Evolutionary conservation across 2,329 filamentous ascomycete species (phyloP).

Genomic region (Colletotrichum cuscutae): DNA sequence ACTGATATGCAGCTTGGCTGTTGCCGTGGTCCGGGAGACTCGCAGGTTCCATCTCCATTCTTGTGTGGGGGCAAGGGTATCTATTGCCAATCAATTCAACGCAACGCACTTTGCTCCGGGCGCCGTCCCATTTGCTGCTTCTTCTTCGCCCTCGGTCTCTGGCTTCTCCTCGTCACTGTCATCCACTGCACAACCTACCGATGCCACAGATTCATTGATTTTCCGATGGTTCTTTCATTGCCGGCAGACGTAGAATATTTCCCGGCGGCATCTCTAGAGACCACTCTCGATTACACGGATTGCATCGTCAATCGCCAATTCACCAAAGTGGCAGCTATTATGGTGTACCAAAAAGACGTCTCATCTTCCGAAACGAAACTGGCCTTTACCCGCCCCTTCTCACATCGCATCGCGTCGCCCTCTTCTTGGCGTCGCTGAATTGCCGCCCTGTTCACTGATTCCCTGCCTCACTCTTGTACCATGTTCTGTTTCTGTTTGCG

Average conservation of each 20-base stretch:
- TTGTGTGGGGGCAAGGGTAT: constrained; percentile 20
- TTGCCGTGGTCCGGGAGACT: constrained; percentile 29
- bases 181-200: not conserved
- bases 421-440: constrained; percentile 19
- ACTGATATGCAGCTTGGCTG: constrained; percentile 20
- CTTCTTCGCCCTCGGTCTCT: not conserved
- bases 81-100: constrained; percentile 31
- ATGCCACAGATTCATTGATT: not conserved
- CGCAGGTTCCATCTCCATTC: not conserved
- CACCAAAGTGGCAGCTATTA: not conserved
- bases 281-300: not conserved
- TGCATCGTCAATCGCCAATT: not conserved
- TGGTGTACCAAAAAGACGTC: not conserved
- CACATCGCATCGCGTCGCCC: constrained; percentile 1
- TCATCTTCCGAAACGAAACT: constrained; percentile 28
- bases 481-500: constrained; percentile 24
- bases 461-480: constrained; percentile 16
- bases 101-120: constrained; percentile 14
- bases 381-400: constrained; percentile 4
- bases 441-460: constrained; percentile 1
- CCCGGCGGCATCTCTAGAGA: not conserved
- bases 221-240: not conserved
- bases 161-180: not conserved
- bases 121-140: constrained; percentile 11
- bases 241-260: not conserved